Conservation (phyloP, 495 filamentous ascomycete genomes). For the Aspergillus sclerotioniger region DNA sequence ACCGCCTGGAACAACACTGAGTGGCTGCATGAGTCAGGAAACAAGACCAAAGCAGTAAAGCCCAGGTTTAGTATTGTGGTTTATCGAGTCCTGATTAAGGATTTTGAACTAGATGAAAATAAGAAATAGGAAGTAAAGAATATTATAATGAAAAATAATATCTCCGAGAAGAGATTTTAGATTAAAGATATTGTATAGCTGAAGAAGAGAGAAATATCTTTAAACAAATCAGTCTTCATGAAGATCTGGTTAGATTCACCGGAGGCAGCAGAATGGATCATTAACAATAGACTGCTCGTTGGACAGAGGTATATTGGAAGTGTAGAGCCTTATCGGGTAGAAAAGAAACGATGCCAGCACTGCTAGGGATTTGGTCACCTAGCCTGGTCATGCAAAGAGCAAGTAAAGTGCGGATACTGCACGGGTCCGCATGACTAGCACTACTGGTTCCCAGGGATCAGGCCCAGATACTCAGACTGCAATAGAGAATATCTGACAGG, state of each 20-base stretch:
- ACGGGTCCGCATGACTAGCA: constrained; percentile 20
- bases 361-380: constrained; percentile 31
- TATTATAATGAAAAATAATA: constrained; percentile 26
- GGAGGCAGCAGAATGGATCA: constrained; percentile 23
- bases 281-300: constrained; percentile 23
- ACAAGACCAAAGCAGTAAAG: constrained; percentile 20
- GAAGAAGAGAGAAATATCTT: constrained; percentile 18
- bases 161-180: constrained; percentile 14
- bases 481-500: constrained; percentile 25
- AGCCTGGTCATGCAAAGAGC: constrained; percentile 33
- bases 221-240: constrained; percentile 19
- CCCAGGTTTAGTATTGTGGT: constrained; percentile 20
- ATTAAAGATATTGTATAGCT: constrained; percentile 28
- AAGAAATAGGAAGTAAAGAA: constrained; percentile 17
- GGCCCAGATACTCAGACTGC: constrained; percentile 23
- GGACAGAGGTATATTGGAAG: constrained; percentile 20
- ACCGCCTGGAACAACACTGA: constrained; percentile 18
- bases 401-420: constrained; percentile 26
- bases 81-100: constrained; percentile 25
- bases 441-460: constrained; percentile 21
- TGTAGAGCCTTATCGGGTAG: constrained; percentile 19
- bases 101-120: constrained; percentile 16
- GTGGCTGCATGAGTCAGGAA: constrained; percentile 18
- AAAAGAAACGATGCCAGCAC: constrained; percentile 26
- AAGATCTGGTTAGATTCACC: constrained; percentile 25